phyloP scores from a whole-genome alignment of 2,329 filamentous ascomycete species.

The Fusarium nisikadoi region DNA sequence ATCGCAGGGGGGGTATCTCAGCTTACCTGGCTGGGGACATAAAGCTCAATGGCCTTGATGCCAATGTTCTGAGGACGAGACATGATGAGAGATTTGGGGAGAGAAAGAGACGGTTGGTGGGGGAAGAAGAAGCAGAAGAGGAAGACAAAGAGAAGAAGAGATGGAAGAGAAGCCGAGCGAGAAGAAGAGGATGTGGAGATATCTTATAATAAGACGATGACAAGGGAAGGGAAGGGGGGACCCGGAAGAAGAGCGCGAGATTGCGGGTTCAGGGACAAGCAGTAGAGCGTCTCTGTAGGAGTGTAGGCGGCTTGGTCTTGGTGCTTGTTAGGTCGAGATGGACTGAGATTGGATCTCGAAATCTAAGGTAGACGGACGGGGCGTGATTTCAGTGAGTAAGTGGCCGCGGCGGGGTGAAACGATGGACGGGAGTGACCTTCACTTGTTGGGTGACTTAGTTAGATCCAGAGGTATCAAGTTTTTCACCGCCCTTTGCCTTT shows the following conservation, averaged over 20 bases:
- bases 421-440: slow-evolving; percentile 19
- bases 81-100: slow-evolving; percentile 60
- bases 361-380: slow-evolving; percentile 21
- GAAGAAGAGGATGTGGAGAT: slow-evolving; percentile 30
- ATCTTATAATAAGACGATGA: slow-evolving; percentile 28
- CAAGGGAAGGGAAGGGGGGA: slow-evolving; percentile 23
- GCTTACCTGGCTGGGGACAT: slow-evolving; percentile 85
- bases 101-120: slow-evolving; percentile 18
- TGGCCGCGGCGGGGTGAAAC: slow-evolving; percentile 30
- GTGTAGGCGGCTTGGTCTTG: neutral
- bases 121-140: slow-evolving; percentile 12
- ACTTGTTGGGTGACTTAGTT: slow-evolving; percentile 38
- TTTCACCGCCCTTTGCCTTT: slow-evolving; percentile 44
- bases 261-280: slow-evolving; percentile 34
- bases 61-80: slow-evolving; percentile 87
- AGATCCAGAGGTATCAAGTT: slow-evolving; percentile 34
- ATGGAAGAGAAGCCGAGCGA: slow-evolving; percentile 27
- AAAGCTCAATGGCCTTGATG: slow-evolving; percentile 93
- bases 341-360: slow-evolving; percentile 39
- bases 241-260: slow-evolving; percentile 39
- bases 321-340: slow-evolving; percentile 22
- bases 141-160: slow-evolving; percentile 31
- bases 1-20: slow-evolving; percentile 6
- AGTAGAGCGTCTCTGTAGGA: neutral
- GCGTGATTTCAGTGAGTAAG: slow-evolving; percentile 11